A percentile compares a stretch with the other conserved stretches of the same genome.
Conservation (phyloP, 2,329 filamentous ascomycete genomes). For the Cordyceps cicadae region DNA sequence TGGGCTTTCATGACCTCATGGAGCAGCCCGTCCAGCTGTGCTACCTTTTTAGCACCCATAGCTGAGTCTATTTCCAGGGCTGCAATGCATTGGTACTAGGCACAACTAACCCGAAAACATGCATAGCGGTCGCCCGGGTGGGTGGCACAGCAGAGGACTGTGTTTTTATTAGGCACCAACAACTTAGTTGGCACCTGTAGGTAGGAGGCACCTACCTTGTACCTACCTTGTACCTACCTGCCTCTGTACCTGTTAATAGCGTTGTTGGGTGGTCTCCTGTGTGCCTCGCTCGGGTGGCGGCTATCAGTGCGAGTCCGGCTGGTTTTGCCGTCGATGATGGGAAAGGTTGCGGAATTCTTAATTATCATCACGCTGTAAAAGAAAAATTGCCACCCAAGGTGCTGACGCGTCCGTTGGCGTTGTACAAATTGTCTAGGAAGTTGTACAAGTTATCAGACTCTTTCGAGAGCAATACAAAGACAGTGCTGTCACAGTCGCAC, state of each 20-base stretch:
- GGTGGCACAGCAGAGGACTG: neutral
- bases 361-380: neutral
- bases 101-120: neutral
- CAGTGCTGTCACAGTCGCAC: neutral
- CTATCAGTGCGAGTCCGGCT: neutral
- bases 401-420: neutral
- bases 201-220: too few relatives aligned
- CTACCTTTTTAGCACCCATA: too few relatives aligned
- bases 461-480: neutral
- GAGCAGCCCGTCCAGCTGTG: too few relatives aligned
- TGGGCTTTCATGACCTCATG: neutral
- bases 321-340: too few relatives aligned
- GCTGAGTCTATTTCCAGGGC: neutral
- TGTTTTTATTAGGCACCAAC: neutral
- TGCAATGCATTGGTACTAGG: neutral
- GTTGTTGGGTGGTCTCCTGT: neutral
- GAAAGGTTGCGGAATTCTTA: neutral
- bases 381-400: neutral
- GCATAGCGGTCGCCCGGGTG: neutral
- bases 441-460: too few relatives aligned
- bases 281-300: neutral
- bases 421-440: neutral
- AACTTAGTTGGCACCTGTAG: too few relatives aligned
- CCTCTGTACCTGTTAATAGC: too few relatives aligned
- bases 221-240: too few relatives aligned